Evolutionary conservation across 306 rosid genomes (phyloP).

Genomic region (Casuarina glauca): DNA sequence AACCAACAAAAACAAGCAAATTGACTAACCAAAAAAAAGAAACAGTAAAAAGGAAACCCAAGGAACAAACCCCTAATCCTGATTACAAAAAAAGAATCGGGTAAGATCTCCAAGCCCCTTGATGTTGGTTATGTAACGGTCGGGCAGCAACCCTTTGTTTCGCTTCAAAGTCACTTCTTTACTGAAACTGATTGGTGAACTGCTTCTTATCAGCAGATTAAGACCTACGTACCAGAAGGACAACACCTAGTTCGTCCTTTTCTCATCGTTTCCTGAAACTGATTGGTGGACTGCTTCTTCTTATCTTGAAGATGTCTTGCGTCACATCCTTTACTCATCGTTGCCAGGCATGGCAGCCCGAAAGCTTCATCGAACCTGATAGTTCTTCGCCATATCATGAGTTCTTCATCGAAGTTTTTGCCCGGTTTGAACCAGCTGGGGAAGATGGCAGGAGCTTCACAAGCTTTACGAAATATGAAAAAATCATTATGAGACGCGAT

Average conservation of each 20-base stretch:
- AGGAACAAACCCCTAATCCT: neutral
- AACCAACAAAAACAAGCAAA: too few relatives aligned
- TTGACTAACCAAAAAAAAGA: neutral
- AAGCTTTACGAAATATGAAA: neutral
- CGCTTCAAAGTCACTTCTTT: neutral
- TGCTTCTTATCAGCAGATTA: neutral
- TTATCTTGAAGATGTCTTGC: slow-evolving; percentile 1
- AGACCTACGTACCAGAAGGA: too few relatives aligned
- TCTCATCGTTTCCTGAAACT: neutral
- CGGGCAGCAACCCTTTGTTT: neutral
- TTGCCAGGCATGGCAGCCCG: slow-evolving; percentile 10
- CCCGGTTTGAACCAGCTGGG: neutral
- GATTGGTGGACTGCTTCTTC: neutral
- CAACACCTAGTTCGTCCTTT: neutral
- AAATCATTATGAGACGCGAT: neutral
- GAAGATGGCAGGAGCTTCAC: neutral
- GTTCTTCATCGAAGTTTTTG: slow-evolving; percentile 6
- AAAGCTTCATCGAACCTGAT: neutral
- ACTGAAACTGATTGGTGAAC: neutral
- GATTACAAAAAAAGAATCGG: neutral
- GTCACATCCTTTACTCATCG: neutral
- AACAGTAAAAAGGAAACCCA: neutral
- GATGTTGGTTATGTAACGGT: neutral
- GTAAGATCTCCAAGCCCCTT: neutral
- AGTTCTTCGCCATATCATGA: neutral